Percentiles rank a stretch among this genome's conserved stretches.
Evolutionary conservation across 345 rosid species (phyloP).

Genomic region (Combretum micranthum): DNA sequence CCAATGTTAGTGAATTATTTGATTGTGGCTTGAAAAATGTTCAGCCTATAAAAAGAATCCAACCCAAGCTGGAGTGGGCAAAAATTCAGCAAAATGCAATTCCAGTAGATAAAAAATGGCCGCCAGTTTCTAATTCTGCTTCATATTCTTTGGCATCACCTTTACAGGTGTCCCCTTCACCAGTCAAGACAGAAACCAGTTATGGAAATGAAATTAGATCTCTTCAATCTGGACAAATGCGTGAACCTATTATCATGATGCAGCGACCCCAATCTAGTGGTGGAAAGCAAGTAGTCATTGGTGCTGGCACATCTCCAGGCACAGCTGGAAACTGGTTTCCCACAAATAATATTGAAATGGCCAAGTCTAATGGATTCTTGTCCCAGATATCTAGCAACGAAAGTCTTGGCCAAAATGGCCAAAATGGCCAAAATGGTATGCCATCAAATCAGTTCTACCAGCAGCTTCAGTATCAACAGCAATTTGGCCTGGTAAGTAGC

Average conservation of each 20-base stretch:
- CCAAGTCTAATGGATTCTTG: conserved; percentile 50
- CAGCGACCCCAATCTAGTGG: conserved; percentile 61
- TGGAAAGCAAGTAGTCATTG: conserved; percentile 33
- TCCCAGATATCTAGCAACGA: conserved; percentile 34
- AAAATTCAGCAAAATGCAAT: conserved; percentile 48
- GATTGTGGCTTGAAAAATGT: conserved; percentile 34
- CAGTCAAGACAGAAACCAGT: conserved; percentile 42
- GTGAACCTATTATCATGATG: conserved; percentile 63
- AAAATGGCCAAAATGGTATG: conserved; percentile 26
- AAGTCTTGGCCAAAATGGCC: conserved; percentile 32
- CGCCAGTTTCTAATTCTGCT: conserved; percentile 28
- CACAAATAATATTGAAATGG: conserved; percentile 32
- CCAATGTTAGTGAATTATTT: conserved; percentile 19
- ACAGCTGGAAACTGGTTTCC: conserved; percentile 50
- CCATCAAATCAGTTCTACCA: conserved; percentile 45
- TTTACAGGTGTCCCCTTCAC: conserved; percentile 42
- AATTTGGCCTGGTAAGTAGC: conserved; percentile 8
- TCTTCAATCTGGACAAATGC: conserved; percentile 36
- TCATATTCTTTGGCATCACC: conserved; percentile 53
- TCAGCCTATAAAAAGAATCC: conserved; percentile 50
- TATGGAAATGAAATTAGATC: conserved; percentile 50
- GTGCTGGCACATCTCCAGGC: conserved; percentile 42
- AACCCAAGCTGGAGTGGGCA: conserved; percentile 53
- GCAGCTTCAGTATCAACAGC: conserved; percentile 52
- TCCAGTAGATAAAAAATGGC: conserved; percentile 51